Percentiles rank a stretch among this genome's conserved stretches.
Evolutionary conservation across 75 land plant species (phyloP).

Genomic region (Cupressus sempervirens): DNA sequence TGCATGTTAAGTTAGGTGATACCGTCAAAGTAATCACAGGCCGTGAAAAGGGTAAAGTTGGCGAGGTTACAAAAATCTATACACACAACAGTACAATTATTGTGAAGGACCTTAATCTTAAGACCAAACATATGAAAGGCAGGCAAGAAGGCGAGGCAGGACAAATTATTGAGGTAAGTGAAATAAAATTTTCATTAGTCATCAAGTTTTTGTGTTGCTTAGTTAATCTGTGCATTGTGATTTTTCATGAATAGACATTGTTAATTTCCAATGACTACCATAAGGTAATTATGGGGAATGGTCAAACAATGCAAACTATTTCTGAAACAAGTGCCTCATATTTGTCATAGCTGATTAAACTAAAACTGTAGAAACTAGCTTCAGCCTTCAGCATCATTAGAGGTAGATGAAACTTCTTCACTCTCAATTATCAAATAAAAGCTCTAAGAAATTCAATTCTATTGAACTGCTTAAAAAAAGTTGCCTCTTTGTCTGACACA

Average conservation of each 20-base stretch:
- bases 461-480: neutral
- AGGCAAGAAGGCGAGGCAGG: conserved; percentile 85
- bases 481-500: neutral
- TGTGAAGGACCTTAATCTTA: conserved; percentile 85
- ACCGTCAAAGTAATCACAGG: conserved; percentile 89
- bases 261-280: neutral
- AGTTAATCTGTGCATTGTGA: neutral
- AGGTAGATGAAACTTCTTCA: too few species aligned
- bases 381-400: too few species aligned
- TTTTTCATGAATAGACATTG: neutral
- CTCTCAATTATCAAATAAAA: neutral
- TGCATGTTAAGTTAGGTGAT: conserved; percentile 97
- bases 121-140: conserved; percentile 94
- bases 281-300: neutral
- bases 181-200: neutral
- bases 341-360: neutral
- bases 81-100: conserved; percentile 81
- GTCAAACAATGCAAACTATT: neutral
- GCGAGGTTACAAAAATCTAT: conserved; percentile 63
- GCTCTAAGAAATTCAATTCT: neutral
- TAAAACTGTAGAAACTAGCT: neutral
- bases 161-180: conserved; percentile 84
- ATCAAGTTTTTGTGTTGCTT: neutral
- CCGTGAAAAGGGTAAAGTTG: conserved; percentile 79
- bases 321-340: neutral